These are phyloP conservation scores for Adansonia grandidieri DNA, from an alignment of 441 rosid species.

Conservation along the genomic window DNA sequence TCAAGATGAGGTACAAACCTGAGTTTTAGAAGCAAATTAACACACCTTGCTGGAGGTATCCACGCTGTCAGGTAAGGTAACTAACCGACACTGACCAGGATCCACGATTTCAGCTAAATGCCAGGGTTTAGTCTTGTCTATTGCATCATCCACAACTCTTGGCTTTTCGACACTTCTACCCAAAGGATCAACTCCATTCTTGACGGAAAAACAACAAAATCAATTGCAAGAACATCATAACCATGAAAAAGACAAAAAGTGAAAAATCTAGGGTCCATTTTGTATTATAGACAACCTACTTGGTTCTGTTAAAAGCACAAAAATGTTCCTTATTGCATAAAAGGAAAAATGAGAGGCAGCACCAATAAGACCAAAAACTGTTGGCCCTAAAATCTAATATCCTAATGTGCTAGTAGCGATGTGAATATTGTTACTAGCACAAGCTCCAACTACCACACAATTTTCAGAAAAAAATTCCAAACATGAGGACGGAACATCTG, in stretches of 20 bases:
- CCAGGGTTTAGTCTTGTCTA: conserved; percentile 73
- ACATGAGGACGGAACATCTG: conserved; percentile 22
- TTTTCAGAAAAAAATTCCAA: neutral
- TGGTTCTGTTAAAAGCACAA: neutral
- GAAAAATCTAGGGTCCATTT: neutral
- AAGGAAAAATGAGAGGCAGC: neutral
- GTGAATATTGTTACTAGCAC: conserved; percentile 20
- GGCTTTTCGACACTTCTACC: conserved; percentile 69
- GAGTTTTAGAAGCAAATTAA: conserved; percentile 20
- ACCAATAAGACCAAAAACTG: neutral
- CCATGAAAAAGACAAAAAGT: neutral
- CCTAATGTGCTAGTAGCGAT: neutral
- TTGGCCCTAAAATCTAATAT: conserved; percentile 10
- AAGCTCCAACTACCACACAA: conserved; percentile 17
- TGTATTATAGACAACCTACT: neutral
- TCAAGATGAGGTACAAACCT: conserved; percentile 12
- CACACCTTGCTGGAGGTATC: conserved; percentile 80
- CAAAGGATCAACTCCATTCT: conserved; percentile 80
- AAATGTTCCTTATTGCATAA: neutral
- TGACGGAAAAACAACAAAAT: conserved; percentile 30
- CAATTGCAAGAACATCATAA: conserved; percentile 20
- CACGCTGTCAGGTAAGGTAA: conserved; percentile 62
- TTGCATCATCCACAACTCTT: conserved; percentile 55
- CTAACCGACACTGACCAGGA: conserved; percentile 59
- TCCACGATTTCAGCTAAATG: conserved; percentile 72